Evolutionary conservation across 306 rosid genomes (phyloP).

Genomic region (Gastrolobium villosum): DNA sequence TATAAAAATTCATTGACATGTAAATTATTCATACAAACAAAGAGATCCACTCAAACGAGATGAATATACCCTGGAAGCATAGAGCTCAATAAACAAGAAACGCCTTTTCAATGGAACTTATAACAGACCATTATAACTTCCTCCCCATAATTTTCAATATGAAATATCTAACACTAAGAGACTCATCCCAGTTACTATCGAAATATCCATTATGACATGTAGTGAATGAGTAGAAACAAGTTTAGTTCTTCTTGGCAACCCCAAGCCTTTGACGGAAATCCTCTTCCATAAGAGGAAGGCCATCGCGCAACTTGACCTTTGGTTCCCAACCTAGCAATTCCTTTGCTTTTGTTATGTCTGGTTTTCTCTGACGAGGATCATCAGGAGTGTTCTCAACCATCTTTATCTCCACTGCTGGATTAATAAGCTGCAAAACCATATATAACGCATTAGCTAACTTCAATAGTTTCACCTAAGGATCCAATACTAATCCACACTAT

Average conservation of each 20-base stretch:
- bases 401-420: constrained; percentile 76
- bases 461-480: constrained; percentile 18
- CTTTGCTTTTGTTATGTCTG: constrained; percentile 77
- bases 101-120: not conserved
- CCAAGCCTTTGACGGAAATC: constrained; percentile 83
- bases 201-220: constrained; percentile 24
- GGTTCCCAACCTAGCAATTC: constrained; percentile 88
- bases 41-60: not conserved
- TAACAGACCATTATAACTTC: constrained; percentile 7
- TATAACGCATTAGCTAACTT: constrained; percentile 9
- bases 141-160: constrained; percentile 16
- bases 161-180: constrained; percentile 22
- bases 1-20: too few species aligned
- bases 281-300: constrained; percentile 89
- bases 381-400: constrained; percentile 89
- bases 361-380: constrained; percentile 86
- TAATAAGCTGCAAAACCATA: constrained; percentile 72
- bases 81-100: not conserved
- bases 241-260: constrained; percentile 57
- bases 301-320: constrained; percentile 71
- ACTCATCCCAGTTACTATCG: constrained; percentile 10
- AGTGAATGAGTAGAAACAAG: constrained; percentile 14
- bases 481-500: not conserved
- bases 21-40: not conserved
- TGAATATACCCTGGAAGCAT: not conserved